Percentiles rank a stretch among this genome's conserved stretches.
Evolutionary conservation across 352 stramenopile genomes (phyloP).

Genomic region (Aphanomyces stellatus): DNA sequence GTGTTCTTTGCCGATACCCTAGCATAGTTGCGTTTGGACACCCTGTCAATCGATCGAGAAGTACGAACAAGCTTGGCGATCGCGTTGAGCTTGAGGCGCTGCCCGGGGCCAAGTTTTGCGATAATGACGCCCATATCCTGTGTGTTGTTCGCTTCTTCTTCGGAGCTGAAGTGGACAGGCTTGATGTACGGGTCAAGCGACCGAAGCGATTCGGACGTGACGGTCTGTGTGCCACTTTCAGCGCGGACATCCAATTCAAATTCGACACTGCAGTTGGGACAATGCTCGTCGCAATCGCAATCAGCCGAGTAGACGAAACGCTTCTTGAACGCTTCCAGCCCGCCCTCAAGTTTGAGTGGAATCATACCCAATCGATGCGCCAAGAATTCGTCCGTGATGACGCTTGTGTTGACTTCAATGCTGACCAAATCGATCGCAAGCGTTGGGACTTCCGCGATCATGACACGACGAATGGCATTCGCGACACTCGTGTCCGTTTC

Average conservation of each 20-base stretch:
- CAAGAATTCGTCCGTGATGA: constrained; percentile 98
- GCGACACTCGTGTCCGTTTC: constrained; percentile 95
- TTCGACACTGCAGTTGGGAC: constrained; percentile 93
- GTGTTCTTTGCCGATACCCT: constrained; percentile 96
- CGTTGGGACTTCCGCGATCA: constrained; percentile 97
- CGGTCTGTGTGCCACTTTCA: constrained; percentile 55
- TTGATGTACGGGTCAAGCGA: constrained; percentile 81
- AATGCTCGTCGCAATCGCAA: constrained; percentile 94
- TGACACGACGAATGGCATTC: constrained; percentile 96
- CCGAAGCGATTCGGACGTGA: constrained; percentile 70
- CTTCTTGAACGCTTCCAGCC: constrained; percentile 83
- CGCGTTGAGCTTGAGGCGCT: constrained; percentile 91
- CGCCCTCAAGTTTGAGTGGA: constrained; percentile 85
- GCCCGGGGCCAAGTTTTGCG: constrained; percentile 92
- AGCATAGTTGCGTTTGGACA: constrained; percentile 8
- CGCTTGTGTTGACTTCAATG: constrained; percentile 95
- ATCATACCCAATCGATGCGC: constrained; percentile 97
- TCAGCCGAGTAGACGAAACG: constrained; percentile 84
- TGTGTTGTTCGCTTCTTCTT: constrained; percentile 89
- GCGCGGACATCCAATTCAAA: constrained; percentile 93
- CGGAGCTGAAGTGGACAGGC: constrained; percentile 77
- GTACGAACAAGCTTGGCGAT: constrained; percentile 81
- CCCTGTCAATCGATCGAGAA: neutral
- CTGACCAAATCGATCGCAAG: constrained; percentile 98
- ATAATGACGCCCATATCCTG: constrained; percentile 95